Evolutionary conservation across 2,329 filamentous ascomycete species (phyloP), one percentile per base, ranked within the genome.

Genomic region (Aaosphaeria pasadenensis): DNA sequence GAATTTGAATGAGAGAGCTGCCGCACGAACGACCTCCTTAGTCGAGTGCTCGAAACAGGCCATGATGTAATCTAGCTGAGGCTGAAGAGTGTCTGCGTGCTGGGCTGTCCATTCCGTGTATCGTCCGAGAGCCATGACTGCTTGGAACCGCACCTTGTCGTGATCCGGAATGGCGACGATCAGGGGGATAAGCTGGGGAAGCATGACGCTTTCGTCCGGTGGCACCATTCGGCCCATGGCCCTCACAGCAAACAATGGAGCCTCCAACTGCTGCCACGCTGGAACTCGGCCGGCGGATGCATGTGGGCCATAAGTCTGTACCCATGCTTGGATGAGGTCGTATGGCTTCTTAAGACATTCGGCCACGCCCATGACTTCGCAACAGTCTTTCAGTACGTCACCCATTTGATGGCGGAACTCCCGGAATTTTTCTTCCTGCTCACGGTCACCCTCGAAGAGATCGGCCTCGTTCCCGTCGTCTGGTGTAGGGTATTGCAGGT

Each of bases 81-180:
- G 81, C 70, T 96, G 88, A 6, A 99, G 78, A 41, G 92, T 95
- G 49, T 96, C 90, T 0, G 92, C 89, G 63, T 99, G 94, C 42
- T 90, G 85, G 5, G 94, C 85, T 0, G 95, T 99, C 94, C 94
- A 99, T 70, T 97, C 92, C 0, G 95, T 99, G 67, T 99, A 99
- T 53, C 94, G 83, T 35, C 91, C 94, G 24, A 99, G 81, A 3
- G 95, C 91, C 91, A 99, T 96, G 63, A 97, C 96, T 5, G 92
- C 92, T 53, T 95, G 92, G 72, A 99, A 99, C 6, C 91, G 89
- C n/a, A 99, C 82, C 75, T 97, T 99, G 72, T 97, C 90, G 62
- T 99, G 94, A 63, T 89, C 86, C 0, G 94, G 94, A 51, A 99
- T 95, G 65, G 95, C 89, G 7, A 96, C 90, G 53, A 99, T 84